Conservation (phyloP, 352 stramenopile genomes). For the Globisporangium emineosum region DNA sequence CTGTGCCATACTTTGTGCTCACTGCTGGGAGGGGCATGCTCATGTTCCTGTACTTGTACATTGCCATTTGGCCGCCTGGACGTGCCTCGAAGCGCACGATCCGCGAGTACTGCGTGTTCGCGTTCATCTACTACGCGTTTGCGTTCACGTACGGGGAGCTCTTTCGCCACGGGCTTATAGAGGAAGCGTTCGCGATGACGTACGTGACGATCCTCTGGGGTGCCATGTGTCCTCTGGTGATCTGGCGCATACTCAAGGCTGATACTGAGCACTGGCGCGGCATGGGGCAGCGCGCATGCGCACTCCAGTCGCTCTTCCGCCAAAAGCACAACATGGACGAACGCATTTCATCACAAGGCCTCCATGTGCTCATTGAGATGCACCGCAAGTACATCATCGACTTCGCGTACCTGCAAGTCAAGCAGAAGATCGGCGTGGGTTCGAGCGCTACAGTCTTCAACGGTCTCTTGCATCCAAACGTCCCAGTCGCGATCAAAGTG, state of each 20-base stretch:
- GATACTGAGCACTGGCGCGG: slow-evolving; percentile 76
- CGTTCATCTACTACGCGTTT: slow-evolving; percentile 38
- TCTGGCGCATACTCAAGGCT: slow-evolving; percentile 68
- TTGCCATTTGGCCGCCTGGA: slow-evolving; percentile 32
- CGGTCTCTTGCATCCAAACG: no score
- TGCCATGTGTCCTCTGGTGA: slow-evolving; percentile 50
- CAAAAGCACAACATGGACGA: slow-evolving; percentile 52
- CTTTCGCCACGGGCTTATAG: slow-evolving; percentile 24
- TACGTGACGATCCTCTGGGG: slow-evolving; percentile 46
- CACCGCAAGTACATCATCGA: slow-evolving; percentile 74
- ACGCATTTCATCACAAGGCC: slow-evolving; percentile 48
- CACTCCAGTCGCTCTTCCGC: slow-evolving; percentile 48
- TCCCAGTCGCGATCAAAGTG: slow-evolving; percentile 80
- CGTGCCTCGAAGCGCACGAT: slow-evolving; percentile 45
- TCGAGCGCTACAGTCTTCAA: slow-evolving; percentile 63
- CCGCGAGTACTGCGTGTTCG: slow-evolving; percentile 59
- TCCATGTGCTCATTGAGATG: slow-evolving; percentile 72
- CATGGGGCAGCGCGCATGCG: slow-evolving; percentile 47
- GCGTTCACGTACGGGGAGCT: slow-evolving; percentile 40
- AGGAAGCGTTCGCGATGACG: slow-evolving; percentile 34
- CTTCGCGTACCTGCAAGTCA: slow-evolving; percentile 62
- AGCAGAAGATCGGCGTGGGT: slow-evolving; percentile 48
- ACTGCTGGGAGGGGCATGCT: slow-evolving; percentile 8
- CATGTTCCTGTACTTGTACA: slow-evolving; percentile 37
- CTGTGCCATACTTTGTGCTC: slow-evolving; percentile 9